Evolutionary conservation across 1,284 basidiomycete species (phyloP).

Genomic region (Crucibulum parvulum): DNA sequence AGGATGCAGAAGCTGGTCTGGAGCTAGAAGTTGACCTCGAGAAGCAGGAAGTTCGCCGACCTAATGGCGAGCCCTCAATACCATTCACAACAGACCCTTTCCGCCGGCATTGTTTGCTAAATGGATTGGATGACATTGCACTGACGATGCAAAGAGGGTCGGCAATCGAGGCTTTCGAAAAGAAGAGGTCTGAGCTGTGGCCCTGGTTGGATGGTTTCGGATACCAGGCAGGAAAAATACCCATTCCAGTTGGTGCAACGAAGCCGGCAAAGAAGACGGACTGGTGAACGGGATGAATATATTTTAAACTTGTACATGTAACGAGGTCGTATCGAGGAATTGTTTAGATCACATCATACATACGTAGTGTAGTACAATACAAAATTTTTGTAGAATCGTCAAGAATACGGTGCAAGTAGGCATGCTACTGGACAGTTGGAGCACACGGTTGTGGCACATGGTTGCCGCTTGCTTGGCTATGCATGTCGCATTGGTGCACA

Average conservation of each 20-base stretch:
- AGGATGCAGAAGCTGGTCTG: slow-evolving; percentile 82
- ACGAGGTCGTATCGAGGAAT: background rate
- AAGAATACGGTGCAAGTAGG: background rate
- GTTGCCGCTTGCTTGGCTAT: too few species aligned
- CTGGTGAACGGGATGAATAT: slow-evolving; percentile 60
- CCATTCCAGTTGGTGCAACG: slow-evolving; percentile 46
- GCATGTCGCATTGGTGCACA: too few species aligned
- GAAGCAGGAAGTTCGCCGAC: slow-evolving; percentile 83
- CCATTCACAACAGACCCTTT: slow-evolving; percentile 87
- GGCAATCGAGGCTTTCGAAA: slow-evolving; percentile 81
- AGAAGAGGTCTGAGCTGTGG: slow-evolving; percentile 77
- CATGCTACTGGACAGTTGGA: too few species aligned
- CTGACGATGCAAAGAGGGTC: slow-evolving; percentile 84
- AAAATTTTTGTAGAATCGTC: background rate
- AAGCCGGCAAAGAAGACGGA: slow-evolving; percentile 69
- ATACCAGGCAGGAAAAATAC: slow-evolving; percentile 80
- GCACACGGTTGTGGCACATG: too few species aligned
- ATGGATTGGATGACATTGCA: slow-evolving; percentile 94
- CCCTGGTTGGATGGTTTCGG: slow-evolving; percentile 96
- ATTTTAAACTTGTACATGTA: background rate
- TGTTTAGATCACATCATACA: background rate
- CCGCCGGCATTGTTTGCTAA: slow-evolving; percentile 90
- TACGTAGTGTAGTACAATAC: slow-evolving; percentile 1
- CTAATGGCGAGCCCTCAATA: slow-evolving; percentile 77
- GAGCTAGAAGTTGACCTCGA: slow-evolving; percentile 93